Base-by-base conservation (phyloP, 129 eudicot genomes). In the Artemisia annua region DNA sequence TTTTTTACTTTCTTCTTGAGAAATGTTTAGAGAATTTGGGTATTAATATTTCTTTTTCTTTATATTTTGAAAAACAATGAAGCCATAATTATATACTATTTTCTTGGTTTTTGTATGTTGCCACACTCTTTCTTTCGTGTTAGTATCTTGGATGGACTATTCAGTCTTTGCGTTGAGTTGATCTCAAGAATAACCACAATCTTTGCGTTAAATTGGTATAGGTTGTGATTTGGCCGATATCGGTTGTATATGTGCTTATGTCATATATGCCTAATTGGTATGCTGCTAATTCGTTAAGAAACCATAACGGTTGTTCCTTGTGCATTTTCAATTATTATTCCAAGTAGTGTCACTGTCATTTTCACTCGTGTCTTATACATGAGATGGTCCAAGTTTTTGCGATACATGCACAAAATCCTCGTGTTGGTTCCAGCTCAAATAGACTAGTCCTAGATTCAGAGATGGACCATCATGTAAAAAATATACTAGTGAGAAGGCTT, bases 21-120 rank as follows among this genome's bases (percentile, higher is more conserved):
- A 66, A 66, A 78, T 78, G 81, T 70, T 78, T 78, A 70, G 81
- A 54, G 71, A 62, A 78, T 63, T 70, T 63, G 77, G n/a, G 50
- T 61, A 50, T 77, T 60, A 49, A 68, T 16, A 19, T 78, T 63
- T 52, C 12, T 63, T 53, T 78, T 50, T 70, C 35, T 69, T 72
- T 71, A 70, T 78, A 78, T 69, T 71, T 53, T 73, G 70, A 43
- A 63, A 50, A 24, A 71, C 77, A 55, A 63, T 60, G 58, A 69
- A 77, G 76, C 66, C 48, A 78, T 78, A 78, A 60, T 39, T 71
- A 64, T 72, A 63, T 78, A 64, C 61, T 78, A 71, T 63, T 63
- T 35, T 71, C 72, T 17, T 55, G 67, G 72, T 44, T 74, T 74
- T 4, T 30, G 44, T 35, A 35, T 35, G 13, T 48, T 61, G 19